Evolutionary conservation across 2,329 filamentous ascomycete species (phyloP), one percentile per base, ranked within the genome.

Genomic region (Chaetomium sp.): DNA sequence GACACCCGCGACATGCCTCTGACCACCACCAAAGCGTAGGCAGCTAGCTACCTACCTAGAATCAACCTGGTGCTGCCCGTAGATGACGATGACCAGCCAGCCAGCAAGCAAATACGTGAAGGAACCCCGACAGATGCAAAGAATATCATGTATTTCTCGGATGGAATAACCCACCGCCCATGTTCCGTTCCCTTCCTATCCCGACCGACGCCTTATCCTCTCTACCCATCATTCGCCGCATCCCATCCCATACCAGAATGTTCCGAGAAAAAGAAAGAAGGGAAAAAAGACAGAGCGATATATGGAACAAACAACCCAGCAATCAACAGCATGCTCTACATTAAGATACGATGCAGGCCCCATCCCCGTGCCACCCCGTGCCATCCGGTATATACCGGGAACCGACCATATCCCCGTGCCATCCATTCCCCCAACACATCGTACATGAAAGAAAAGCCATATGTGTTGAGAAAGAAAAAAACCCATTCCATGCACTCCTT

Each of bases 311-410:
- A 7, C 9, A 33, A 56, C 31, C 54, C n/a, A 42, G 31, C 27
- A 56, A 56, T 19, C 31, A 16, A 42, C 31, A 56, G 49, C 23
- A 9, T 57, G 35, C 12, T 57, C 45, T 45, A 57, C 55, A 57
- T 45, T 57, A 57, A 19, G n/a, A 42, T 57, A 57, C 35, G 29
- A 54, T 33, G 49, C 23, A 2, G 47, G 23, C 47, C 45, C 42
- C 9, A 23, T 16, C 16, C 16, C 25, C 13, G 27, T 10, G 16
- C 50, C 16, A 10, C 10, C 27, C 25, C 5, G 27, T 10, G 4
- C 25, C 13, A 16, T 21, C 50, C 50, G 25, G 19, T 53, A 53
- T 31, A 53, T 53, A 53, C 50, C 12, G 12, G 5, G 3, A 10
- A 31, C 4, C 50, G 25, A 9, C 2, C 10, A 25, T 4, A 21